These are phyloP conservation scores for Sporodiniella umbellata DNA, from an alignment of 371 early-diverging fungal genomes.

Conservation along the genomic window DNA sequence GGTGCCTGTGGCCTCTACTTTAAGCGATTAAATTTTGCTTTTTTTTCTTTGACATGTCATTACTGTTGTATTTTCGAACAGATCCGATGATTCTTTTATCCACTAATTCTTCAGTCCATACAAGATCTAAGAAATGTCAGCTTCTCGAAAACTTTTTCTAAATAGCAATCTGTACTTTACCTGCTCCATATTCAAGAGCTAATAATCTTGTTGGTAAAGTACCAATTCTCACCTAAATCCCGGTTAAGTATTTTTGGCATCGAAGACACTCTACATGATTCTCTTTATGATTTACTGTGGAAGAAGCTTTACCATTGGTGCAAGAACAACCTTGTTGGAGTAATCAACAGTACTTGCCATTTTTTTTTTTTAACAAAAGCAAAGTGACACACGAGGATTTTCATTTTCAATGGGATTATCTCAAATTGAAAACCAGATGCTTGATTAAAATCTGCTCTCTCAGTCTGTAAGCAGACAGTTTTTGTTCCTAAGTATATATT, in stretches of 20 bases:
- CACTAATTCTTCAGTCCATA: conserved; percentile 90
- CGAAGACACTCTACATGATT: not conserved
- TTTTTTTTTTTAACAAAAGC: no score
- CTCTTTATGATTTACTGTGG: not conserved
- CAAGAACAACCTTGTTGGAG: conserved; percentile 69
- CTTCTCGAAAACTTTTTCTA: not conserved
- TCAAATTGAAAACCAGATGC: no score
- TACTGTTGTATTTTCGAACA: conserved; percentile 72
- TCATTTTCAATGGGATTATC: no score
- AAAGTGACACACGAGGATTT: no score
- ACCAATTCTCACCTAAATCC: conserved; percentile 72
- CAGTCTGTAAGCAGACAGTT: no score
- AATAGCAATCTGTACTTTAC: conserved; percentile 30
- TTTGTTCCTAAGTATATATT: no score
- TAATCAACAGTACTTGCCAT: conserved; percentile 40
- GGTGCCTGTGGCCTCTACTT: conserved; percentile 59
- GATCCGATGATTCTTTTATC: conserved; percentile 86
- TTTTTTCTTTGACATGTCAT: not conserved
- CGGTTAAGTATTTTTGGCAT: not conserved
- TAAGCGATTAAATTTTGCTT: not conserved
- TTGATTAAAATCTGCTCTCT: no score
- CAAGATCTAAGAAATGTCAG: conserved; percentile 60
- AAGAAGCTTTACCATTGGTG: conserved; percentile 76
- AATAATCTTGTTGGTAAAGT: conserved; percentile 85
- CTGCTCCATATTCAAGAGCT: conserved; percentile 87